phyloP scores from a whole-genome alignment of 805 yeast species.

The Lipomyces spencermartinsiae region DNA sequence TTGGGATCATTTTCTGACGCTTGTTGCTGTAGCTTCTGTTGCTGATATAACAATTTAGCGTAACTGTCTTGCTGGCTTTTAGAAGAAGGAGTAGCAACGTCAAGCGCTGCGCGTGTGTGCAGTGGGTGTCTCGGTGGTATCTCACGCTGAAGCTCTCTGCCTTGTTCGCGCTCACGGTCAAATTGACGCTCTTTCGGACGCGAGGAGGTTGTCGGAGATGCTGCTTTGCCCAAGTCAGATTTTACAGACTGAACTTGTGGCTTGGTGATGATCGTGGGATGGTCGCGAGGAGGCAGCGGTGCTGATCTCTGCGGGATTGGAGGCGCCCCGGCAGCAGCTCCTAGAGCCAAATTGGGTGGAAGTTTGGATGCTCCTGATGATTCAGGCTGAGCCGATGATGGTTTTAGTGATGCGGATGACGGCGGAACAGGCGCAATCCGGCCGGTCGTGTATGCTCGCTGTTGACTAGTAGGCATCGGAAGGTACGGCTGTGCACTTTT shows the following conservation, averaged over 20 bases:
- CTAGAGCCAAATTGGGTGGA: constrained; percentile 8
- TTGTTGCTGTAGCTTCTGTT: constrained; percentile 18
- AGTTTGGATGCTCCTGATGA: constrained; percentile 3
- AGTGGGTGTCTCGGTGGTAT: constrained; percentile 31
- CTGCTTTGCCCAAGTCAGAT: not conserved
- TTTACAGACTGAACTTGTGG: not conserved
- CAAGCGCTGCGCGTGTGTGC: constrained; percentile 20
- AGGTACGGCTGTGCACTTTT: constrained; percentile 44
- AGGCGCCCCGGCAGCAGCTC: constrained; percentile 3
- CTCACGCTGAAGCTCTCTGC: constrained; percentile 16
- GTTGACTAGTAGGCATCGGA: constrained; percentile 21
- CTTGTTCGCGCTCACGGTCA: not conserved
- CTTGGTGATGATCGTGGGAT: not conserved
- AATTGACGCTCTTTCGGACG: not conserved
- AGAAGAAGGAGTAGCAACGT: not conserved
- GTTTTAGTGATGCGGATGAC: not conserved
- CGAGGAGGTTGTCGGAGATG: not conserved
- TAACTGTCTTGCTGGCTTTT: constrained; percentile 8
- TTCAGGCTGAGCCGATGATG: not conserved
- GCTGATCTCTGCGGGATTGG: constrained; percentile 24
- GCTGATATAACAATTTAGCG: constrained; percentile 18
- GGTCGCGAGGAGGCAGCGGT: constrained; percentile 13
- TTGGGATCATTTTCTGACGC: not conserved
- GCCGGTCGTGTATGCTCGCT: constrained; percentile 19
- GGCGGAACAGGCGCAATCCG: constrained; percentile 18